Evolutionary conservation across 345 rosid species (phyloP).

Genomic region (Trapa incisa): DNA sequence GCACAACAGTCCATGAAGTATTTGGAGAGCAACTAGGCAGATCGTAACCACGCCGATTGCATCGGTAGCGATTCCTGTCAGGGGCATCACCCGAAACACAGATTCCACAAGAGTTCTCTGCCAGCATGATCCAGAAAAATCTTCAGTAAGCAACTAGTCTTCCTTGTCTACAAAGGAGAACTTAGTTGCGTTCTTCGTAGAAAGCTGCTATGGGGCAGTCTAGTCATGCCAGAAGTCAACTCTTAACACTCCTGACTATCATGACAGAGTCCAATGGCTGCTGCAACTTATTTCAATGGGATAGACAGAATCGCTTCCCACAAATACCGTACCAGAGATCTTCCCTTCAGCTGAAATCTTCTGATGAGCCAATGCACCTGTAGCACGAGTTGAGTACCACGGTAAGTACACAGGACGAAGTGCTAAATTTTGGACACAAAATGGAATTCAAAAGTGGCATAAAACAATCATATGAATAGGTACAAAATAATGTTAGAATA

Average conservation of each 20-base stretch:
- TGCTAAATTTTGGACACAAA: neutral
- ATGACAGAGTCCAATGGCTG: neutral
- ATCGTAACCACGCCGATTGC: slow-evolving; percentile 95
- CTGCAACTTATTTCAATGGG: neutral
- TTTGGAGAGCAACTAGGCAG: slow-evolving; percentile 62
- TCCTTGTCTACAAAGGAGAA: slow-evolving; percentile 24
- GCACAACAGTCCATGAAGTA: slow-evolving; percentile 67
- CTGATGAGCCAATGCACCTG: neutral
- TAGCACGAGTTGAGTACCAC: neutral
- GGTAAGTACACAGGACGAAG: neutral
- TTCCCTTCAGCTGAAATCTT: neutral
- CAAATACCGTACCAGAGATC: neutral
- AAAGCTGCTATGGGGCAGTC: slow-evolving; percentile 5
- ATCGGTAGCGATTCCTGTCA: slow-evolving; percentile 82
- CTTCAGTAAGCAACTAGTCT: slow-evolving; percentile 28
- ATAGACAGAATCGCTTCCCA: neutral
- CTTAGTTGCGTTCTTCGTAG: slow-evolving; percentile 12
- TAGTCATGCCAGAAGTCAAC: neutral
- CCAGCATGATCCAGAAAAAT: slow-evolving; percentile 86
- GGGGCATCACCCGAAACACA: slow-evolving; percentile 99
- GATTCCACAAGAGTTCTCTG: slow-evolving; percentile 97
- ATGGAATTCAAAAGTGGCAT: neutral
- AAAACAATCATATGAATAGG: neutral
- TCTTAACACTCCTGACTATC: neutral
- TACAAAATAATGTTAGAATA: neutral